These are phyloP conservation scores for Taiozyma sp. DNA, from an alignment of 1,139 yeast species.

Conservation along the genomic window DNA sequence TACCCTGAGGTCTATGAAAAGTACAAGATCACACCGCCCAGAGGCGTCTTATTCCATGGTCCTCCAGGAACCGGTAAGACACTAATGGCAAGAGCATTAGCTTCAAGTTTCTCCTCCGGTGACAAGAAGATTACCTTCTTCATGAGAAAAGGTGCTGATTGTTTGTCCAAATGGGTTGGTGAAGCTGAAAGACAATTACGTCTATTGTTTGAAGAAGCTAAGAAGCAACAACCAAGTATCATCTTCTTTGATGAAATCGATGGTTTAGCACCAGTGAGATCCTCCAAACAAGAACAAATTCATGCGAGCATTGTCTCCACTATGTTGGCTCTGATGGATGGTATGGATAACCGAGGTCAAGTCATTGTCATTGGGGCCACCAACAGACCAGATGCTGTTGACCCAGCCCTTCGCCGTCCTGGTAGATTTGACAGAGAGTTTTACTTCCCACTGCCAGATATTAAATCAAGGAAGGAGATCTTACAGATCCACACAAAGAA, in stretches of 20 bases:
- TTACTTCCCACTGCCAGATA: conserved; percentile 89
- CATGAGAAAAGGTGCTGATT: conserved; percentile 99
- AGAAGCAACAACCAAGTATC: conserved; percentile 91
- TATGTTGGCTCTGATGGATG: conserved; percentile 93
- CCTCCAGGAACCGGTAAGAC: conserved; percentile 99
- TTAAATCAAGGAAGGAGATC: conserved; percentile 73
- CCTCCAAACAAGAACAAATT: conserved; percentile 95
- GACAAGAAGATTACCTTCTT: conserved; percentile 85
- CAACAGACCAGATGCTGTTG: conserved; percentile 95
- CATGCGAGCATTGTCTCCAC: conserved; percentile 98
- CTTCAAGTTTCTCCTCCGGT: conserved; percentile 86
- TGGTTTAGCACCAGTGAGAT: conserved; percentile 96
- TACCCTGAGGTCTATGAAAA: conserved; percentile 93
- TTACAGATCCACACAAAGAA: conserved; percentile 80
- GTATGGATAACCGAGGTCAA: conserved; percentile 97
- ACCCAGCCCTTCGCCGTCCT: conserved; percentile 95
- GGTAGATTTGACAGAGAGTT: conserved; percentile 98
- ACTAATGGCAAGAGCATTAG: conserved; percentile 94
- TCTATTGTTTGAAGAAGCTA: conserved; percentile 90
- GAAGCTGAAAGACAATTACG: conserved; percentile 96
- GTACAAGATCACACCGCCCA: conserved; percentile 91
- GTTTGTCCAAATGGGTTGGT: conserved; percentile 97
- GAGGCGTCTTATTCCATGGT: conserved; percentile 97
- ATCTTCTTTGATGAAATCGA: conserved; percentile 97
- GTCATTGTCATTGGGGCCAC: conserved; percentile 98